Evolutionary conservation across 2,329 filamentous ascomycete species (phyloP).

Genomic region (Cytospora mali): DNA sequence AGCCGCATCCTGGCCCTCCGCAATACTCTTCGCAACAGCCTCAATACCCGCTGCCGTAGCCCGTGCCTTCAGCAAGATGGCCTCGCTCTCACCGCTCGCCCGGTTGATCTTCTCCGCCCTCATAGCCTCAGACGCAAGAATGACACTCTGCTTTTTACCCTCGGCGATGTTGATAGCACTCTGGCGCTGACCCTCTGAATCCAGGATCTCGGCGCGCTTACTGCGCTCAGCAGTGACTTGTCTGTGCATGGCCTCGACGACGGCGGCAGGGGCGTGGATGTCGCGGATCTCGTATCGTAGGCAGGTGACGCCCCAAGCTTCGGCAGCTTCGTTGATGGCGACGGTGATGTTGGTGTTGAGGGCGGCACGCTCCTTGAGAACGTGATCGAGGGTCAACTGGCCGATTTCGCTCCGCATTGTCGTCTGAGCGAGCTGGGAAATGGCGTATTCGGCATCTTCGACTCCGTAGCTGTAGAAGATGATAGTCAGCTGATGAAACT

Average conservation of each 20-base stretch:
- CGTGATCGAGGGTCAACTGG: slow-evolving; percentile 93
- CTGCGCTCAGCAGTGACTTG: slow-evolving; percentile 96
- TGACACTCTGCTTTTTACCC: slow-evolving; percentile 95
- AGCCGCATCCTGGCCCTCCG: slow-evolving; percentile 71
- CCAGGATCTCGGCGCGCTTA: slow-evolving; percentile 96
- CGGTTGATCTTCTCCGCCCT: slow-evolving; percentile 90
- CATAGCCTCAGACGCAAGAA: slow-evolving; percentile 90
- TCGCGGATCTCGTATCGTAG: slow-evolving; percentile 97
- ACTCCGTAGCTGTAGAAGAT: slow-evolving; percentile 76
- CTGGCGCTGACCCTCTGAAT: slow-evolving; percentile 95
- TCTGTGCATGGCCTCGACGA: slow-evolving; percentile 97
- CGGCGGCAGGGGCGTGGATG: slow-evolving; percentile 91
- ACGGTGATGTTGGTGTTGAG: slow-evolving; percentile 99
- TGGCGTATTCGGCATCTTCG: slow-evolving; percentile 98
- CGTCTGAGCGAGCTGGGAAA: slow-evolving; percentile 95
- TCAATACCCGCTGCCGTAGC: slow-evolving; percentile 90
- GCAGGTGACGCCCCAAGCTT: slow-evolving; percentile 95
- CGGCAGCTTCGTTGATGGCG: slow-evolving; percentile 96
- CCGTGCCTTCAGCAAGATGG: slow-evolving; percentile 80
- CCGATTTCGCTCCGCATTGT: slow-evolving; percentile 99
- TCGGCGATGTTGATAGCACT: slow-evolving; percentile 99
- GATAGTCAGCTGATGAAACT: background rate
- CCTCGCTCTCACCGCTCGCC: slow-evolving; percentile 90
- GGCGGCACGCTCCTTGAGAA: slow-evolving; percentile 93
- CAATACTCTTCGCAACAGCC: slow-evolving; percentile 76